phyloP scores from a whole-genome alignment of 2,329 filamentous ascomycete genomes.

The Nemania sp. region DNA sequence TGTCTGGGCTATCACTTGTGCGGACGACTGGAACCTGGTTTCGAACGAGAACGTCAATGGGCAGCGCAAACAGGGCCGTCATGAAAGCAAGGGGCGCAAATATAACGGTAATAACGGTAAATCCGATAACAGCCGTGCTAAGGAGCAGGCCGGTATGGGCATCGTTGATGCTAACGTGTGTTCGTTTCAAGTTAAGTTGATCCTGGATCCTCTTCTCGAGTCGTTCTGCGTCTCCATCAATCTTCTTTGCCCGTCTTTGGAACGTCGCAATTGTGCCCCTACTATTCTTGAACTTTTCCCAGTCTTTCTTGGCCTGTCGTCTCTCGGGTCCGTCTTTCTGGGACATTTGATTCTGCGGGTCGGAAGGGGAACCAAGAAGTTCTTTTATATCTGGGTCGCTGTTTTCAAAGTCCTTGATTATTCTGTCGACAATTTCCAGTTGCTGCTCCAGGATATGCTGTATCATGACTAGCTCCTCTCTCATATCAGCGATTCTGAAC shows the following conservation, averaged over 20 bases:
- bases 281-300: neutral
- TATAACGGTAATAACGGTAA: slow-evolving; percentile 22
- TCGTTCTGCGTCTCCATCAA: slow-evolving; percentile 13
- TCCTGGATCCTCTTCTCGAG: slow-evolving; percentile 20
- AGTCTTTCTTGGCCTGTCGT: neutral
- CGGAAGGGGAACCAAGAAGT: neutral
- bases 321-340: neutral
- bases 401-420: slow-evolving; percentile 6
- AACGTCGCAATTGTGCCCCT: neutral
- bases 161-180: slow-evolving; percentile 1
- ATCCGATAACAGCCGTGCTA: slow-evolving; percentile 18
- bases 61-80: slow-evolving; percentile 16
- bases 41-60: slow-evolving; percentile 2
- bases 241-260: slow-evolving; percentile 1
- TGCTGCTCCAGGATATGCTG: slow-evolving; percentile 11
- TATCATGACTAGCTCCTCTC: slow-evolving; percentile 21
- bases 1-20: too few species aligned
- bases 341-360: neutral
- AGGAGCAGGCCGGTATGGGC: neutral
- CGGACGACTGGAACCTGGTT: neutral
- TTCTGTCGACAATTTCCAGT: neutral
- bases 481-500: slow-evolving; percentile 14
- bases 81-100: slow-evolving; percentile 22
- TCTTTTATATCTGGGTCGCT: neutral
- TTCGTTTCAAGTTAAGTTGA: slow-evolving; percentile 21